A percentile compares a stretch with the other conserved stretches of the same genome.
phyloP scores from a whole-genome alignment of 257 asterid species.

The Scutellaria barbata region DNA sequence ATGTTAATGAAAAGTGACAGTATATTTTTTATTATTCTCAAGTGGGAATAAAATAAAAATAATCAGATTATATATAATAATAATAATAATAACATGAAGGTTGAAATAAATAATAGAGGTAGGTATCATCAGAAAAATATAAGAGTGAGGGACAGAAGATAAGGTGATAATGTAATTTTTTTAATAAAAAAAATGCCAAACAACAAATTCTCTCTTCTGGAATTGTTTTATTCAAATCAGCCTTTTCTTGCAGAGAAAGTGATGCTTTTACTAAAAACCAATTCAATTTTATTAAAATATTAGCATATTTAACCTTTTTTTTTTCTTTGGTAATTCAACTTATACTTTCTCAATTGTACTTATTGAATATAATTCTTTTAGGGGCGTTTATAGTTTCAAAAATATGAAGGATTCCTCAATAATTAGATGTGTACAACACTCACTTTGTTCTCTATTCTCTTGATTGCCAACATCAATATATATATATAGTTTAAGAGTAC shows the following conservation, averaged over 20 bases:
- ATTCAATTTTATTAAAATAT: too few species aligned
- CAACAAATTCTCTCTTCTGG: constrained; percentile 22
- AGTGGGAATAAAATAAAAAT: constrained; percentile 27
- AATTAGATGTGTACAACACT: too few species aligned
- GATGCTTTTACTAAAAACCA: background rate
- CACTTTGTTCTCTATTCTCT: too few species aligned
- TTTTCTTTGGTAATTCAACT: too few species aligned
- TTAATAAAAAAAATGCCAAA: background rate
- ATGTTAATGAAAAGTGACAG: constrained; percentile 19
- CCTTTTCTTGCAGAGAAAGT: background rate
- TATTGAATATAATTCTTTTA: too few species aligned
- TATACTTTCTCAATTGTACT: too few species aligned
- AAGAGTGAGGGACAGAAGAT: constrained; percentile 61
- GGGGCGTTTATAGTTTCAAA: too few species aligned
- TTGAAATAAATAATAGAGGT: constrained; percentile 31
- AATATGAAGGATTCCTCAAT: too few species aligned
- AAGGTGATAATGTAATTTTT: constrained; percentile 57
- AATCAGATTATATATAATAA: background rate
- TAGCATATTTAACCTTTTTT: too few species aligned
- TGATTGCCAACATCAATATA: too few species aligned
- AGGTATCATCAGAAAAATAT: constrained; percentile 33
- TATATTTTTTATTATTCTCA: background rate
- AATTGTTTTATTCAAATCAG: background rate
- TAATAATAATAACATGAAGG: constrained; percentile 9
- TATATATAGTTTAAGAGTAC: too few species aligned